Evolutionary conservation across 1,284 basidiomycete species (phyloP).

Genomic region (Microbotryomycetes sp.): DNA sequence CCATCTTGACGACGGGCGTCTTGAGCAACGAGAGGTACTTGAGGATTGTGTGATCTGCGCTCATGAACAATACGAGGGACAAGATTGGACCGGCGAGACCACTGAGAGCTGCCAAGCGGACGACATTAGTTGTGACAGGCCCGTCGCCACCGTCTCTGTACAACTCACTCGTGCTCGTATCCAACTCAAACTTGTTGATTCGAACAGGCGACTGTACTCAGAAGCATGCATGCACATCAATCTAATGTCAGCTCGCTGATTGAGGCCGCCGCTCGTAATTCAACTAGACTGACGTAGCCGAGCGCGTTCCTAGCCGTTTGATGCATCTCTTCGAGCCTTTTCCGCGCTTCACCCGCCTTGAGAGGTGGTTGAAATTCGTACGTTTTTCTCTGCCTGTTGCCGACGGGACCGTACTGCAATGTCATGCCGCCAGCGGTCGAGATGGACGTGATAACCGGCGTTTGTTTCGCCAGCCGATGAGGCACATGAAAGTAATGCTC

Average conservation of each 20-base stretch:
- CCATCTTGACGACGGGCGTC: neutral
- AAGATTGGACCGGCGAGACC: neutral
- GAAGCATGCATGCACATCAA: too few species aligned
- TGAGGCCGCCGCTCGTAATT: too few species aligned
- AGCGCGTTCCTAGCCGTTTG: slow-evolving; percentile 5
- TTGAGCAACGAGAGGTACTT: neutral
- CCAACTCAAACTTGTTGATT: neutral
- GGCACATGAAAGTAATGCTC: slow-evolving; percentile 2
- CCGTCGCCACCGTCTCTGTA: too few species aligned
- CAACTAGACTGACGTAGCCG: slow-evolving; percentile 12
- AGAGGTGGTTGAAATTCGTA: slow-evolving; percentile 15
- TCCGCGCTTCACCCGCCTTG: slow-evolving; percentile 17
- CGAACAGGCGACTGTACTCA: neutral
- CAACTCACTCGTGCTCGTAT: neutral
- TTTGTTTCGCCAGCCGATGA: neutral
- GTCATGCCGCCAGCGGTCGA: slow-evolving; percentile 1
- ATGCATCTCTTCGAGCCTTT: slow-evolving; percentile 19
- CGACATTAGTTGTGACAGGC: neutral
- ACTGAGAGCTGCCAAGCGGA: neutral
- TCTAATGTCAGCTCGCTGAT: too few species aligned
- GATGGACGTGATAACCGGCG: slow-evolving; percentile 12
- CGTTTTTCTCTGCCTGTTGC: neutral
- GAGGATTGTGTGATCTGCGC: neutral
- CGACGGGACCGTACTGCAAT: slow-evolving; percentile 6
- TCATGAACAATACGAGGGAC: neutral